These are phyloP conservation scores for Asclepias syriaca DNA, from an alignment of 257 asterid species.

Conservation along the genomic window DNA sequence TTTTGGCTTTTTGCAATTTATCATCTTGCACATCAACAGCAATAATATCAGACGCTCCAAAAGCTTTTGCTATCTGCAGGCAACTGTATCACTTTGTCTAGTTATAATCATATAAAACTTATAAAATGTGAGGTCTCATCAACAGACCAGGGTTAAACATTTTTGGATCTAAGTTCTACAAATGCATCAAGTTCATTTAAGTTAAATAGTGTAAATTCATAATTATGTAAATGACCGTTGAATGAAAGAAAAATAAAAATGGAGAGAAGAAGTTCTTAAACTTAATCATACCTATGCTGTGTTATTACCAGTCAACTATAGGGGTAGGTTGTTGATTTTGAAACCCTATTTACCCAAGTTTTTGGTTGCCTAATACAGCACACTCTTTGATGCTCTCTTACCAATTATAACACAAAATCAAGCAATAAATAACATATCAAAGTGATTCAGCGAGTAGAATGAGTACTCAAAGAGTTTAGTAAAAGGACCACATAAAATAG, in stretches of 20 bases:
- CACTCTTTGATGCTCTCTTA: too few relatives aligned
- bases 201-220: background rate
- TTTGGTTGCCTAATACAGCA: background rate
- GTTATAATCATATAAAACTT: constrained; percentile 24
- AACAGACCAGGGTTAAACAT: background rate
- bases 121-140: constrained; percentile 6
- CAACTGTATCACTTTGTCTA: constrained; percentile 53
- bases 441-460: background rate
- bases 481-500: background rate
- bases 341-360: background rate
- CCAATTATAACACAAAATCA: background rate
- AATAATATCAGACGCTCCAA: constrained; percentile 95
- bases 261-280: background rate
- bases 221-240: background rate
- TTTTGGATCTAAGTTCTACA: background rate
- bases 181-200: background rate
- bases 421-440: background rate
- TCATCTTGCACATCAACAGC: constrained; percentile 96
- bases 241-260: background rate
- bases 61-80: constrained; percentile 95
- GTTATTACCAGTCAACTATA: background rate
- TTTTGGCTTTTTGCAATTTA: constrained; percentile 76
- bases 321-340: background rate
- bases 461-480: background rate
- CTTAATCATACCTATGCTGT: background rate